A percentile compares a stretch with the other conserved stretches of the same genome.
phyloP scores from a whole-genome alignment of 352 stramenopile genomes.

The Pythium sukuiense region DNA sequence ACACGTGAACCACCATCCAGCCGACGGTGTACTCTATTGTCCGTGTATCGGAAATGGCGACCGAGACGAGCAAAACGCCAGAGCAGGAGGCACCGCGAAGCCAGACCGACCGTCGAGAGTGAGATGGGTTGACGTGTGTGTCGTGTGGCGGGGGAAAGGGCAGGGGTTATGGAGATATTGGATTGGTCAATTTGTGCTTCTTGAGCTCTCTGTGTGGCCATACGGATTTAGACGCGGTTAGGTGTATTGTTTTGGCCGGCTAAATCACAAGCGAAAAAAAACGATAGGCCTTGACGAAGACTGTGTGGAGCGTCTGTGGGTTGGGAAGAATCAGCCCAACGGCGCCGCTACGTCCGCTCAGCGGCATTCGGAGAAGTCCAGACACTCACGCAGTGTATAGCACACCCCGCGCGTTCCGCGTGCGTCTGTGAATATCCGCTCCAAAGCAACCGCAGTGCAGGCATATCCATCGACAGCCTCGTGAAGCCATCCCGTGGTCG shows the following conservation, averaged over 20 bases:
- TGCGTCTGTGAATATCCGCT: background rate
- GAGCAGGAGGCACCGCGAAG: background rate
- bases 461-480: background rate
- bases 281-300: conserved; percentile 7
- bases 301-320: background rate
- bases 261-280: background rate
- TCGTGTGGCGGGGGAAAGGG: background rate
- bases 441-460: background rate
- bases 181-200: background rate
- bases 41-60: background rate
- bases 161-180: background rate
- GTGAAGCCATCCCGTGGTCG: background rate
- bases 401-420: conserved; percentile 5
- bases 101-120: background rate
- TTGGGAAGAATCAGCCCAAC: conserved; percentile 3
- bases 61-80: background rate
- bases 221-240: conserved; percentile 4
- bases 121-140: background rate
- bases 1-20: background rate
- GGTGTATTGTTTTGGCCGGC: conserved; percentile 3
- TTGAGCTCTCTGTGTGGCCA: conserved; percentile 1
- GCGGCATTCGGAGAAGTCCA: conserved; percentile 6
- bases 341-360: background rate
- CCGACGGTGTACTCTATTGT: background rate
- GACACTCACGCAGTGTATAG: conserved; percentile 6